Percentiles rank a stretch among this genome's conserved stretches.
Conservation (phyloP, 2,329 filamentous ascomycete species). For the Immersiporthe knoxdaviesiana region DNA sequence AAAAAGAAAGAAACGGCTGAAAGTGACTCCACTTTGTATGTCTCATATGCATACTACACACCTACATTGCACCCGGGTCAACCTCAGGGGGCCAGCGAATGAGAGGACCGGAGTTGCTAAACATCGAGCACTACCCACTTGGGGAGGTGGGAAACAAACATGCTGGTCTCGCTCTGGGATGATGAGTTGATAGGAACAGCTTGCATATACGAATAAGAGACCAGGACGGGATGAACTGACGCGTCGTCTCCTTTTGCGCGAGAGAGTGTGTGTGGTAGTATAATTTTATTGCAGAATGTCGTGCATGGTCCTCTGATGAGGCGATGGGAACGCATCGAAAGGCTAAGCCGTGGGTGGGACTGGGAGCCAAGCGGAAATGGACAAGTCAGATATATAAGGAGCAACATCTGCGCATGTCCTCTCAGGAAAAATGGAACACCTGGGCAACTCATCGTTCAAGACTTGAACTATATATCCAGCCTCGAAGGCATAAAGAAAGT, state of each 20-base stretch:
- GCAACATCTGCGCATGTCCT: neutral
- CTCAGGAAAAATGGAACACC: neutral
- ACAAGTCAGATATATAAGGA: neutral
- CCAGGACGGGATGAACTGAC: neutral
- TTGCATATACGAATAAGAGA: neutral
- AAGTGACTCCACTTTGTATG: neutral
- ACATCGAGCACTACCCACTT: neutral
- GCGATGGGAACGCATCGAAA: neutral
- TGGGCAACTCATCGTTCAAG: neutral
- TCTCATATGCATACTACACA: neutral
- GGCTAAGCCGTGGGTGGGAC: no score
- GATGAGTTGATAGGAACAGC: constrained; percentile 5
- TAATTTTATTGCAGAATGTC: neutral
- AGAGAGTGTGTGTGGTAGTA: no score
- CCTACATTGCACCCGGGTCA: no score
- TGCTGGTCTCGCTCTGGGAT: constrained; percentile 3
- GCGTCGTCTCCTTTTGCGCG: neutral
- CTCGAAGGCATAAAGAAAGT: no score
- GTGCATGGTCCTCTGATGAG: neutral
- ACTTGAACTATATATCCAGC: no score
- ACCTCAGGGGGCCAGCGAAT: neutral
- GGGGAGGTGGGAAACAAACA: neutral
- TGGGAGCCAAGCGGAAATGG: neutral
- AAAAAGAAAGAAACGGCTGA: no score
- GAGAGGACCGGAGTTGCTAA: neutral